phyloP scores from a whole-genome alignment of 1,284 basidiomycete genomes.

The Kalmanozyma brasiliensis region DNA sequence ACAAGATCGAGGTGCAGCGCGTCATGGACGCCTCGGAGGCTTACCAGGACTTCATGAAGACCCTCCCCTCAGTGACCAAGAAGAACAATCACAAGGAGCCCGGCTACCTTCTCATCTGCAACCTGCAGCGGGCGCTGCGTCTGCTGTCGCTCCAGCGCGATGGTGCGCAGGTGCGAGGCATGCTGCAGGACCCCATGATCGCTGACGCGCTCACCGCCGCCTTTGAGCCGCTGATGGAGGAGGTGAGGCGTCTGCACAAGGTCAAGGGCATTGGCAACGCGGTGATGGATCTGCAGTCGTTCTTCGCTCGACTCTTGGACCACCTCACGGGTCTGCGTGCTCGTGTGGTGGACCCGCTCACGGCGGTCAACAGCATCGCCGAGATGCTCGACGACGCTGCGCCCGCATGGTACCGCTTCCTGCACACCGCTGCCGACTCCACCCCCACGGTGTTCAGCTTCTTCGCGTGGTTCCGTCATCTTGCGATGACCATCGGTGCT shows the following conservation, averaged over 20 bases:
- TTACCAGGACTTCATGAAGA: constrained; percentile 58
- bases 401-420: constrained; percentile 53
- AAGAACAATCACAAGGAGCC: constrained; percentile 57
- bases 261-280: constrained; percentile 51
- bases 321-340: constrained; percentile 59
- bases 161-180: constrained; percentile 61
- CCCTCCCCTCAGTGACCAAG: constrained; percentile 48
- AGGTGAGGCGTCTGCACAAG: constrained; percentile 56
- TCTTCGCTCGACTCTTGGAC: constrained; percentile 53
- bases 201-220: constrained; percentile 49
- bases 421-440: constrained; percentile 45
- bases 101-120: constrained; percentile 55
- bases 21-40: constrained; percentile 59
- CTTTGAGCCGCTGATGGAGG: constrained; percentile 60
- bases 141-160: constrained; percentile 62
- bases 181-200: constrained; percentile 58
- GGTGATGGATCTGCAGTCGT: constrained; percentile 47
- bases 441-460: constrained; percentile 57
- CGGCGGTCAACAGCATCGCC: constrained; percentile 58
- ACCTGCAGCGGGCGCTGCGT: constrained; percentile 59
- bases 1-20: constrained; percentile 60
- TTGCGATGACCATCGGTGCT: constrained; percentile 57
- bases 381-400: constrained; percentile 60
- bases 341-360: constrained; percentile 60
- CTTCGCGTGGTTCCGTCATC: constrained; percentile 63